These are phyloP conservation scores for Phoma sp. DNA, from an alignment of 2,329 filamentous ascomycete genomes.

Conservation along the genomic window DNA sequence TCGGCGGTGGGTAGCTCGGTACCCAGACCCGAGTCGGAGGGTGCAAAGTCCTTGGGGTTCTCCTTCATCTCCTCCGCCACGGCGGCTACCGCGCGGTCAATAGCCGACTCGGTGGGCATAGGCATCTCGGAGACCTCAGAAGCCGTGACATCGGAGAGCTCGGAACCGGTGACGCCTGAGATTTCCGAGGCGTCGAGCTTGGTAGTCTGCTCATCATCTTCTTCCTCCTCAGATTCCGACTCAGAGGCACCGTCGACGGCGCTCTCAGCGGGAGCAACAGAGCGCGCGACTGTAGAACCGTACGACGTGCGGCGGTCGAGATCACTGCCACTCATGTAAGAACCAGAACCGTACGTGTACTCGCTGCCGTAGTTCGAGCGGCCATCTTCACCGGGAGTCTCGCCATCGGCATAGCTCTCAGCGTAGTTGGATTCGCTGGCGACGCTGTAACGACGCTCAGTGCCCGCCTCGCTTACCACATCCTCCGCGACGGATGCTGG, in stretches of 20 bases:
- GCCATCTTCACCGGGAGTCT: constrained; percentile 43
- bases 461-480: constrained; percentile 47
- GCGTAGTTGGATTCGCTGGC: constrained; percentile 41
- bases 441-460: constrained; percentile 49
- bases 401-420: constrained; percentile 43
- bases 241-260: constrained; percentile 41
- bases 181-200: constrained; percentile 36
- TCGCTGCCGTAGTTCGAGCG: constrained; percentile 53
- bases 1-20: constrained; percentile 46
- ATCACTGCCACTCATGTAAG: constrained; percentile 57
- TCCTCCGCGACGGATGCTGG: constrained; percentile 36
- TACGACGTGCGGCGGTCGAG: constrained; percentile 52
- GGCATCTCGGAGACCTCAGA: constrained; percentile 30
- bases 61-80: constrained; percentile 40
- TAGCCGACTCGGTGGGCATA: constrained; percentile 42
- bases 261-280: constrained; percentile 37
- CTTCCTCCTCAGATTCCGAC: constrained; percentile 37
- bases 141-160: constrained; percentile 13
- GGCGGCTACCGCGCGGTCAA: constrained; percentile 39
- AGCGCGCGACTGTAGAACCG: constrained; percentile 47
- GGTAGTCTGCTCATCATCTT: constrained; percentile 39
- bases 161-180: constrained; percentile 26
- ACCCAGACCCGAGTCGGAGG: constrained; percentile 48
- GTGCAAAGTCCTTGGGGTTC: constrained; percentile 30
- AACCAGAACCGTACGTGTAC: constrained; percentile 56